Evolutionary conservation across 2,329 filamentous ascomycete genomes (phyloP).

Genomic region (Dactylellina leptospora): DNA sequence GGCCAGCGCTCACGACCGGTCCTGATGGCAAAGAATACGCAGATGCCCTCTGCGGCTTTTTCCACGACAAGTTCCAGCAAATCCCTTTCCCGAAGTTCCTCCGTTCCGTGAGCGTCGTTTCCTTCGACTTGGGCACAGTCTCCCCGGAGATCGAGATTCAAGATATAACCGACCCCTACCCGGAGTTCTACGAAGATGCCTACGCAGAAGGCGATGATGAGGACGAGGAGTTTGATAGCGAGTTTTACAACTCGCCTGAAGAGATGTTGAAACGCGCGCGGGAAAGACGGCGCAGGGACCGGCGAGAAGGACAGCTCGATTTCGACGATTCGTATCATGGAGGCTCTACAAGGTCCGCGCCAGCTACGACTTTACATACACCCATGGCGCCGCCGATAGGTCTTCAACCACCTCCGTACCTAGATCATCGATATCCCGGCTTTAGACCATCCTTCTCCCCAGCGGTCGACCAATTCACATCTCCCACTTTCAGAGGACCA

Average conservation of each 20-base stretch:
- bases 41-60: conserved; percentile 86
- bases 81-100: conserved; percentile 93
- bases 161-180: conserved; percentile 92
- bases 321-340: conserved; percentile 36
- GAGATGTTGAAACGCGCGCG: conserved; percentile 58
- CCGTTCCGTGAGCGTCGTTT: conserved; percentile 91
- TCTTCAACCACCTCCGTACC: conserved; percentile 45
- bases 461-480: conserved; percentile 55
- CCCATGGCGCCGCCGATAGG: conserved; percentile 39
- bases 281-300: conserved; percentile 58
- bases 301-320: conserved; percentile 55
- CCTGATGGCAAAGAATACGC: conserved; percentile 86
- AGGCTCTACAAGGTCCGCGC: conserved; percentile 18
- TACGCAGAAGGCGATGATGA: conserved; percentile 69
- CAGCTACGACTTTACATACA: conserved; percentile 36
- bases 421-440: conserved; percentile 50
- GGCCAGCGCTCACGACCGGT: conserved; percentile 89
- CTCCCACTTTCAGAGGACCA: conserved; percentile 30
- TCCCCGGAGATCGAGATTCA: conserved; percentile 89
- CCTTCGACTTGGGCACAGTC: conserved; percentile 88
- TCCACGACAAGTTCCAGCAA: conserved; percentile 94
- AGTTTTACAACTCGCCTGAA: conserved; percentile 55
- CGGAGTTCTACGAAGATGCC: conserved; percentile 93
- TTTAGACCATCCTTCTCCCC: conserved; percentile 54
- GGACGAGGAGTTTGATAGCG: conserved; percentile 62